Conservation (phyloP, 768 basidiomycete genomes). For the Suillus variegatus region DNA sequence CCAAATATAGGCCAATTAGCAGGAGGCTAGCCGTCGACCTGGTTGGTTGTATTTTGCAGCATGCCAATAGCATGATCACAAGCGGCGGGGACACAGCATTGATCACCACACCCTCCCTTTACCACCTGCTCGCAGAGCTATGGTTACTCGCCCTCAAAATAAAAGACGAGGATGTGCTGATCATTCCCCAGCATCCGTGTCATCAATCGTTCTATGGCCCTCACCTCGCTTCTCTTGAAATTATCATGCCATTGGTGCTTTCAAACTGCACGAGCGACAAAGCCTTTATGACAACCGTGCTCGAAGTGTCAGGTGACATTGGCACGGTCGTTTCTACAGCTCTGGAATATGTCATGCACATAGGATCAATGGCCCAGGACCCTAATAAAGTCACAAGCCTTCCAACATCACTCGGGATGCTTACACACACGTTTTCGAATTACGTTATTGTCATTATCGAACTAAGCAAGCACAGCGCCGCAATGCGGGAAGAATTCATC, state of each 20-base stretch:
- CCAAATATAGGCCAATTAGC: not conserved
- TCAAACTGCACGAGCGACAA: not conserved
- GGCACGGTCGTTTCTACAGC: not conserved
- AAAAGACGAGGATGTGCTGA: not conserved
- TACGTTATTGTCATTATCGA: too few species aligned
- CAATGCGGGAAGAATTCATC: too few species aligned
- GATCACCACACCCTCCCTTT: not conserved
- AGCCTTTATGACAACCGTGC: not conserved
- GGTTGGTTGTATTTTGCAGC: not conserved
- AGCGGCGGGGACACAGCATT: too few species aligned
- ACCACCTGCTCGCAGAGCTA: not conserved
- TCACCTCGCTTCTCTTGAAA: not conserved
- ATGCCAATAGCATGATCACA: too few species aligned
- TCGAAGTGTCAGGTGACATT: not conserved
- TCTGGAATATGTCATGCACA: not conserved
- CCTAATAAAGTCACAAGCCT: not conserved
- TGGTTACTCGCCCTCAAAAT: not conserved
- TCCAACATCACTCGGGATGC: too few species aligned
- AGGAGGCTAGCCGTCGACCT: not conserved
- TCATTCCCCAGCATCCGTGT: too few species aligned
- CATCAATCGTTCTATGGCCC: too few species aligned
- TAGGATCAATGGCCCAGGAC: not conserved
- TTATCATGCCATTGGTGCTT: not conserved
- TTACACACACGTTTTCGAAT: too few species aligned
- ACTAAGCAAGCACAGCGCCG: too few species aligned